Base-by-base conservation (phyloP, 2,329 filamentous ascomycete genomes). In the Coniella vitis region DNA sequence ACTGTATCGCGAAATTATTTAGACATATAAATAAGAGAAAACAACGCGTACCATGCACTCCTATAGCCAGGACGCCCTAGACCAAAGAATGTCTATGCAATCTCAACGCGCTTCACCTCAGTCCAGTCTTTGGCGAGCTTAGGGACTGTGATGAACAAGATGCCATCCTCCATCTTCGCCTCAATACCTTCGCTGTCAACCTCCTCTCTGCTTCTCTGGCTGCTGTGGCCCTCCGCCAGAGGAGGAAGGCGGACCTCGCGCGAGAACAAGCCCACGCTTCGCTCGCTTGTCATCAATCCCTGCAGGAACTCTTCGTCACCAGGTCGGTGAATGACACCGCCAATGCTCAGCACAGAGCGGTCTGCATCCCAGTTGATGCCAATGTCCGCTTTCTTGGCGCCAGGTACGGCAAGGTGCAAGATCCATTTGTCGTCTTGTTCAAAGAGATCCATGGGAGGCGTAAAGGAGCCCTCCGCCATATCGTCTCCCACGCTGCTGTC, bases 371-470 rank as follows among this genome's bases (percentile, higher is more conserved):
- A 94, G 63, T 83, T 83, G 39, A 93, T 79, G 49, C 78, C 84
- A 5, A 93, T 71, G 59, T 93, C 86, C 58, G 87, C 78, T 66
- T 90, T 90, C 68, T 83, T 83, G 2, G 84, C 87, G 21, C 88
- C 88, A 0, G 89, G 86, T 0, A 94, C 74, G 1, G 86, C 83
- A 59, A 53, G 70, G 64, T 93, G 87, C 8, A 93, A 68, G 38
- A 89, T 70, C 62, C 82, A 90, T 7, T 79, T 66, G 4, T 40
- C 48, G 21, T 36, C 20, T 9, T 83, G 85, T 62, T 84, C 78
- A 71, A 91, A 93, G 55, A 90, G 69, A 62, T 94, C 88, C 48
- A 83, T 71, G n/a, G 84, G 80, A 1, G 85, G 84, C 4, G 66
- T 64, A 64, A 87, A 85, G 50, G 70, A 63, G 46, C 69, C 65